A percentile compares a stretch with the other conserved stretches of the same genome.
phyloP scores from a whole-genome alignment of 2,329 filamentous ascomycete species.

The Hypoxylon sp. region DNA sequence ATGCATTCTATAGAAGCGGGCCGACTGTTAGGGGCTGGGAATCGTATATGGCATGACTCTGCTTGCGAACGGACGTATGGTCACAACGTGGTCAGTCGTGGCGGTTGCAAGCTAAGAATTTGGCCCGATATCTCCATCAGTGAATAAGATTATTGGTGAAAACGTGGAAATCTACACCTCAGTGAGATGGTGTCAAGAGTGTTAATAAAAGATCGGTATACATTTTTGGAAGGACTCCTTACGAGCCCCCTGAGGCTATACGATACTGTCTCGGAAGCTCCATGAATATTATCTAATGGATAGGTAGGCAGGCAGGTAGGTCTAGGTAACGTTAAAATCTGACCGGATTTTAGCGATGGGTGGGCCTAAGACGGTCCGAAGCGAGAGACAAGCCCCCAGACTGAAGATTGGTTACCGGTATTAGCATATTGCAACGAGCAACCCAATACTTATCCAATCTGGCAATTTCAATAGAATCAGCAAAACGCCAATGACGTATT shows the following conservation, averaged over 20 bases:
- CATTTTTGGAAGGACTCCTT: not conserved
- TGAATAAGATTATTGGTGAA: constrained; percentile 1
- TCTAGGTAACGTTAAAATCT: constrained; percentile 11
- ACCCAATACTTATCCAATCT: too few relatives aligned
- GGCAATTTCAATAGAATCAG: too few relatives aligned
- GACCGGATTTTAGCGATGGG: not conserved
- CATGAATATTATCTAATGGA: not conserved
- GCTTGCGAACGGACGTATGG: not conserved
- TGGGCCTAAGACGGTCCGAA: constrained; percentile 19
- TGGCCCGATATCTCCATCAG: constrained; percentile 6
- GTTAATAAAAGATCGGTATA: constrained; percentile 6
- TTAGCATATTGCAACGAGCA: not conserved
- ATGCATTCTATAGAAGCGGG: too few relatives aligned
- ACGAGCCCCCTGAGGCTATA: not conserved
- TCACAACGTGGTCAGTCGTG: not conserved
- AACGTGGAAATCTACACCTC: not conserved
- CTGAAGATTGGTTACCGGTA: not conserved
- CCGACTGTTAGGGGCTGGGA: not conserved
- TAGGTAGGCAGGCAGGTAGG: too few relatives aligned
- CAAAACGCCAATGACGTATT: constrained; percentile 16
- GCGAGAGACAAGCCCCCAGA: constrained; percentile 1
- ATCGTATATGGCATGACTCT: not conserved
- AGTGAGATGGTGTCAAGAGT: constrained; percentile 2
- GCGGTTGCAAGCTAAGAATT: not conserved
- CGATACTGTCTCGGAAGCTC: not conserved